Base-by-base conservation (phyloP, 768 basidiomycete species). In the Myochromella boudieri region DNA sequence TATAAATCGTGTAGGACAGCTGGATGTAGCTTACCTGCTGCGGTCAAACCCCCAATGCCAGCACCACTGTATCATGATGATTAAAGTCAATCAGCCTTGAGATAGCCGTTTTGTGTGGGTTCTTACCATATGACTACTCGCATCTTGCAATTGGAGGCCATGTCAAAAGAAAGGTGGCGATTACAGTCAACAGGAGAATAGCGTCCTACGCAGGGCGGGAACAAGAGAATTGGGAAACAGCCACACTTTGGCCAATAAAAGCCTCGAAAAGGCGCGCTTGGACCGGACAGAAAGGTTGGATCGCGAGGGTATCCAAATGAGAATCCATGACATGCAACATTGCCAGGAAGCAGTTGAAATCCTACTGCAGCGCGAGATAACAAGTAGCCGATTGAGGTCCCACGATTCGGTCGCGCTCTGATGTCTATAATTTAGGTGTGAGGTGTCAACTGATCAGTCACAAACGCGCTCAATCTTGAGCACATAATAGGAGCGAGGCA, bases 51-150 rank as follows among this genome's bases (percentile, higher is more conserved):
- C 29, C 74, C 78, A 44, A 80, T 74, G 3, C 78, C 78, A 47
- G 69, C 77, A 8, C 78, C 78, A 62, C 78, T 80, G 42, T 29
- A 33, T 32, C 26, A 45, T 42, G 38, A 42, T 48, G 36, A 49
- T 58, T 27, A 59, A 51, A 47, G 47, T 43, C 51, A 51, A 44
- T 24, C 37, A 56, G 39, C 41, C 44, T 49, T 34, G 25, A 25
- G 45, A 27, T 46, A 44, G 42, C 36, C 31, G 17, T n/a, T 36
- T 37, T 25, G 3, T 7, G 10, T 14, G 15, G 28, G 15, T 39
- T 64, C 70, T 49, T 52, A 82, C 81, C 80, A 81, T 32, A 82
- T 77, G 15, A 72, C 79, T 43, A 82, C 76, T 54, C 67, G 72
- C 51, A 81, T 63, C 49, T 67, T 77, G 42, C 61, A 58, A 28